phyloP scores from a whole-genome alignment of 306 rosid species.

The Arachis stenosperma region DNA sequence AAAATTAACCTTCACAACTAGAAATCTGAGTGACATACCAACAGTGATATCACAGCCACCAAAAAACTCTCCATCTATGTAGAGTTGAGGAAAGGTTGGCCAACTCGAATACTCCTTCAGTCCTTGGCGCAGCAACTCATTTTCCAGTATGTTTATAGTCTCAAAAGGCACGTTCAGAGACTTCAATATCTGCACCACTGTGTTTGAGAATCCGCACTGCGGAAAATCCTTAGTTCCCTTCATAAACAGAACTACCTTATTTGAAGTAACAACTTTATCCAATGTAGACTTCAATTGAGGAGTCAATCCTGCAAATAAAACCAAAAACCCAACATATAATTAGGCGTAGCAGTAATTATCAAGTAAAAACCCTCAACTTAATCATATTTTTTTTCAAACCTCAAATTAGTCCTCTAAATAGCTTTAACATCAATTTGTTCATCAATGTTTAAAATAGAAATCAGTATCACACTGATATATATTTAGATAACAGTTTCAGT shows the following conservation, averaged over 20 bases:
- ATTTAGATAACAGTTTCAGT: neutral
- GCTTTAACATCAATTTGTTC: neutral
- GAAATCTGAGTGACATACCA: conserved; percentile 57
- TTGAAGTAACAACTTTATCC: conserved; percentile 82
- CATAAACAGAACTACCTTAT: conserved; percentile 87
- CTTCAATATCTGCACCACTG: conserved; percentile 87
- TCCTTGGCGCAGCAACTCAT: conserved; percentile 82
- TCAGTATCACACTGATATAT: neutral
- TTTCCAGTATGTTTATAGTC: conserved; percentile 73
- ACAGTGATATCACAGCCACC: conserved; percentile 99
- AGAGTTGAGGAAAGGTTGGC: conserved; percentile 99
- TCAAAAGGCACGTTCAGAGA: conserved; percentile 80
- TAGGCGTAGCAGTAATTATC: neutral
- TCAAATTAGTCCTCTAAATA: neutral
- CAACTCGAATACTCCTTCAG: conserved; percentile 84
- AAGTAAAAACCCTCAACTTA: neutral
- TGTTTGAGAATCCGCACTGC: conserved; percentile 95
- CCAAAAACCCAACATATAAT: conserved; percentile 10
- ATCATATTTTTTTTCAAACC: neutral
- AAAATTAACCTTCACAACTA: conserved; percentile 8
- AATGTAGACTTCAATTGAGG: conserved; percentile 84
- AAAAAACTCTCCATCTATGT: conserved; percentile 93
- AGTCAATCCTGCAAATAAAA: conserved; percentile 64
- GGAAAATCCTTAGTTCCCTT: conserved; percentile 95
- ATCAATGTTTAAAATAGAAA: neutral